Base-by-base conservation (phyloP, 257 asterid genomes). In the Phtheirospermum japonicum region DNA sequence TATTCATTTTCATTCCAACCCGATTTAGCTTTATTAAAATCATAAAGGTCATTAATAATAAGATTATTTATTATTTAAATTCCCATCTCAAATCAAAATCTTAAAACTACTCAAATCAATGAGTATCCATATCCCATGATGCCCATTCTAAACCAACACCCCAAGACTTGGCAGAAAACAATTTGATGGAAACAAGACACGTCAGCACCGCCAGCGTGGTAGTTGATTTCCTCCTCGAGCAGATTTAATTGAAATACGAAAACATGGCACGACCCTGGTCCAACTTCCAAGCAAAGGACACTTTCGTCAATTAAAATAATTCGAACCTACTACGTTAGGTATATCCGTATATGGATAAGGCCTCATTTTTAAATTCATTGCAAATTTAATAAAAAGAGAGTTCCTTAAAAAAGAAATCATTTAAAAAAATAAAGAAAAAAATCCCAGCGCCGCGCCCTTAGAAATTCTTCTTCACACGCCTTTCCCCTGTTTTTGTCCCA, bases 271-370 rank as follows among this genome's bases (percentile, higher is more conserved):
- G 63, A 70, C 53, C 69, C 3, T 50, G 57, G 68, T 60, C 76
- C 68, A 64, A 58, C 12, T 71, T 66, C 79, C 62, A 77, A 69
- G 43, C 64, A 43, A 32, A 68, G 82, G 87, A 28, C 70, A 75
- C 0, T 76, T 69, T 65, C 50, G 80, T 75, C 85, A 65, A 32
- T 32, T 66, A 19, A 19, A 14, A 56, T 26, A 51, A 63, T 43
- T 31, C 46, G 50, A 58, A 74, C 82, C 65, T 34, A 61, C 73
- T 54, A 60, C 63, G 71, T 71, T 73, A 68, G 71, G 78, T 74
- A 14, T 81, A 85, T 84, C 87, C 82, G 46, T 65, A 66, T 55
- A 9, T 73, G 95, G 95, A 89, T 89, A 89, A 86, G 87, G 61
- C 74, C 80, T 64, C 39, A 12, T 9, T 55, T 42, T 57, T 20